Evolutionary conservation across 495 filamentous ascomycete species (phyloP).

Genomic region (Endocarpon pusillum): DNA sequence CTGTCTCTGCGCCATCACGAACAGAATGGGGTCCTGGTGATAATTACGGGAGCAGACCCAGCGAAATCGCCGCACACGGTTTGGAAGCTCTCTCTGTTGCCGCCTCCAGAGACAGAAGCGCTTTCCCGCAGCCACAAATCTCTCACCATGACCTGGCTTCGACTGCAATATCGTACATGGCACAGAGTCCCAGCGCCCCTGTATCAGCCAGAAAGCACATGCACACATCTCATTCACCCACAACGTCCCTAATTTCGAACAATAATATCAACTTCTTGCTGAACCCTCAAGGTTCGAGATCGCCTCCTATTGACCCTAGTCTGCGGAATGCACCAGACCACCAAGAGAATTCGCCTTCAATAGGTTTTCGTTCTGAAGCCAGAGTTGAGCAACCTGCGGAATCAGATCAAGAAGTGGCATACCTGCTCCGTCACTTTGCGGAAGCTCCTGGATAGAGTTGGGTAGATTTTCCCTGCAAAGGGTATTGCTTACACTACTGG

Average conservation of each 20-base stretch:
- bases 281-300: conserved; percentile 32
- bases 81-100: conserved; percentile 40
- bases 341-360: no score
- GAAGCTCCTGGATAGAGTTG: no score
- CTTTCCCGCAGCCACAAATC: conserved; percentile 15
- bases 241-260: conserved; percentile 22
- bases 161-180: conserved; percentile 3
- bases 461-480: no score
- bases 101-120: conserved; percentile 32
- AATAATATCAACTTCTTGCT: conserved; percentile 42
- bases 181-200: conserved; percentile 16
- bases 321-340: conserved; percentile 20
- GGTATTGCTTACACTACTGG: no score
- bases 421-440: no score
- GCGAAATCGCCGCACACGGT: conserved; percentile 28
- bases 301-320: conserved; percentile 29
- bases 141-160: conserved; percentile 16
- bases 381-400: no score
- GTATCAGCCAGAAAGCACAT: no score
- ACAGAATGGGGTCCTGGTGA: no score
- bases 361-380: no score
- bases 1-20: not conserved
- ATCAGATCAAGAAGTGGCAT: no score
- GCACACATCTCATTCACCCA: conserved; percentile 24
- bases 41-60: no score